Base-by-base conservation (phyloP, 768 basidiomycete genomes). In the Mycena alexandri region DNA sequence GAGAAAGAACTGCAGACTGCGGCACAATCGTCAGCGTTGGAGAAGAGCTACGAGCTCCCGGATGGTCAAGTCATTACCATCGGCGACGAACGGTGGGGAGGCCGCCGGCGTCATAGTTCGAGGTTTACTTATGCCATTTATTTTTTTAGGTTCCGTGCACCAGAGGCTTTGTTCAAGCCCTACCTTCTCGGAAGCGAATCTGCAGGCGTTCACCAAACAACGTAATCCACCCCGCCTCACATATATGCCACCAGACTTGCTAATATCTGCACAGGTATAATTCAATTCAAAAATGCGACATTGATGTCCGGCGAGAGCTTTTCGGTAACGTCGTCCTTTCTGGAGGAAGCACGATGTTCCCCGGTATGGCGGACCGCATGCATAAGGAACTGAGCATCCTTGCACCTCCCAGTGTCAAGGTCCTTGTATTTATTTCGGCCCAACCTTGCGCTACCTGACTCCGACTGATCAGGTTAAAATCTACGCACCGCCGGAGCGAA, bases 91-190 rank as follows among this genome's bases (percentile, higher is more conserved):
- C 84, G 90, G 42, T 60, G 11, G 17, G n/a, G 29, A 29, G 29
- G 29, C 29, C 29, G 29, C 29, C 29, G 29, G 29, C 6, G 6
- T 29, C 29, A 29, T 29, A 29, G 29, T 29, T 3, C 29, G 29
- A 29, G 3, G 29, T 29, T 29, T 29, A 29, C 29, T 29, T 6
- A 29, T 29, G 29, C 29, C 29, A 29, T 29, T 29, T 29, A 29
- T 29, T 29, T 29, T n/a, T 6, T 29, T 29, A 61, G 47, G 79
- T 84, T 90, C 89, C 86, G 89, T 76, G 86, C 86, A 59, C 89
- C 90, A 66, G 90, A 91, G 77, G 89, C 89, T 29, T 83, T 91
- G 75, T 91, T 90, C 89, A 86, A 89, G 80, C 90, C 90, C 60
- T 80, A 86, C 12, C 84, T 91, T 80, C 79, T 90, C 65, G 90